Conservation (phyloP, 306 rosid genomes). For the Rubus parviflorus region DNA sequence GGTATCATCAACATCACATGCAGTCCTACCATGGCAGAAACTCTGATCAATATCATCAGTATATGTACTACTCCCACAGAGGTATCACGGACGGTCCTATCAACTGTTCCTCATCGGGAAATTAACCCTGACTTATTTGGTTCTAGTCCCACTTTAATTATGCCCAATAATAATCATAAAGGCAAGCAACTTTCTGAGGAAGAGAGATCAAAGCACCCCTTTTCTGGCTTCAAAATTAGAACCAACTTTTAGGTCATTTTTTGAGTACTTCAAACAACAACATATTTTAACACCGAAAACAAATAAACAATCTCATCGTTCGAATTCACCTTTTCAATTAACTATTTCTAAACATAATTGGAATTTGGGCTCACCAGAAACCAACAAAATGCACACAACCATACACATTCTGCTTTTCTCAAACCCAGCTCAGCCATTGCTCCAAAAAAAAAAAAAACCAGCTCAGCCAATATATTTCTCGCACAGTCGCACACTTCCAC, state of each 20-base stretch:
- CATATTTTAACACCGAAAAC: background rate
- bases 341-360: constrained; percentile 29
- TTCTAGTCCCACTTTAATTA: constrained; percentile 44
- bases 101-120: constrained; percentile 46
- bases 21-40: background rate
- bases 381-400: constrained; percentile 27
- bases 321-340: background rate
- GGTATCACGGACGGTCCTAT: constrained; percentile 90
- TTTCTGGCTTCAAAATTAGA: constrained; percentile 11
- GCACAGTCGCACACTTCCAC: constrained; percentile 56
- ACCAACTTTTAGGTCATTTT: background rate
- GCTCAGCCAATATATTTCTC: constrained; percentile 22
- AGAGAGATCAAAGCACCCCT: background rate
- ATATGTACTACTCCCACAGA: constrained; percentile 24
- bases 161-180: constrained; percentile 54
- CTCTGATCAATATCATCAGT: background rate
- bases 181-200: constrained; percentile 48
- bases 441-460: background rate
- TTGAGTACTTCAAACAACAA: background rate
- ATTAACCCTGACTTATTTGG: constrained; percentile 6
- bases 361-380: constrained; percentile 49
- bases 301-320: background rate
- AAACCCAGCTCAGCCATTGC: background rate
- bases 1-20: constrained; percentile 12
- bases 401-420: constrained; percentile 41